Evolutionary conservation across 2,329 filamentous ascomycete species (phyloP).

Genomic region (Emergomyces orientalis): DNA sequence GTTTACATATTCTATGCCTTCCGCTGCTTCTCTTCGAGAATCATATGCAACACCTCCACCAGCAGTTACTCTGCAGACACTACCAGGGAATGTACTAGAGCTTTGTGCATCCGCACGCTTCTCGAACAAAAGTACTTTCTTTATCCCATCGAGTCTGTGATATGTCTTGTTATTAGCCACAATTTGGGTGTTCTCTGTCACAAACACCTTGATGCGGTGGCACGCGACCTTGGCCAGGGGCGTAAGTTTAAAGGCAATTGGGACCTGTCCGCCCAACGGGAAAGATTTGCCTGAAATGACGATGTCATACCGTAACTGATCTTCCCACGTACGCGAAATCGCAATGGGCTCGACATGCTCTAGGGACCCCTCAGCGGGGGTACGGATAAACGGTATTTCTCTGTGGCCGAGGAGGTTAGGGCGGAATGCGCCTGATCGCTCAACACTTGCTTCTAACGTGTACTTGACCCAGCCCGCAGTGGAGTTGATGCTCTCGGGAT

Average conservation of each 20-base stretch:
- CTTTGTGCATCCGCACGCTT: constrained; percentile 73
- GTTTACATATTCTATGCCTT: constrained; percentile 44
- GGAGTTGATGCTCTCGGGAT: constrained; percentile 75
- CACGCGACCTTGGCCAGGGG: constrained; percentile 88
- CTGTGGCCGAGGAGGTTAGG: constrained; percentile 74
- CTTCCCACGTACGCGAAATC: constrained; percentile 88
- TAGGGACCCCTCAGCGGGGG: constrained; percentile 76
- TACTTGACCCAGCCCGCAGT: constrained; percentile 82
- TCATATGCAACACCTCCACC: constrained; percentile 70
- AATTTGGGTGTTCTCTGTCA: constrained; percentile 86
- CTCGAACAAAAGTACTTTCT: constrained; percentile 79
- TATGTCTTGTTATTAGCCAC: constrained; percentile 79
- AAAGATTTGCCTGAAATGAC: constrained; percentile 95
- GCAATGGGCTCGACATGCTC: constrained; percentile 91
- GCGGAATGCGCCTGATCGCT: constrained; percentile 81
- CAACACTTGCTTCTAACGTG: constrained; percentile 74
- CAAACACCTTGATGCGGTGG: constrained; percentile 82
- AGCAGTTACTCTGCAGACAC: constrained; percentile 64
- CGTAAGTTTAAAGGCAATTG: constrained; percentile 88
- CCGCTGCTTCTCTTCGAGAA: constrained; percentile 46
- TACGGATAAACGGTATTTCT: constrained; percentile 73
- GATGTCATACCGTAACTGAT: constrained; percentile 91
- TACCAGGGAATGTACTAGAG: constrained; percentile 62
- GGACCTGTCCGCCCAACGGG: constrained; percentile 75
- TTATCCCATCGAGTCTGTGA: constrained; percentile 70